Percentiles rank a stretch among this genome's conserved stretches.
phyloP scores from a whole-genome alignment of 202 grass and related monocot species.

The Sporobolus alterniflorus region DNA sequence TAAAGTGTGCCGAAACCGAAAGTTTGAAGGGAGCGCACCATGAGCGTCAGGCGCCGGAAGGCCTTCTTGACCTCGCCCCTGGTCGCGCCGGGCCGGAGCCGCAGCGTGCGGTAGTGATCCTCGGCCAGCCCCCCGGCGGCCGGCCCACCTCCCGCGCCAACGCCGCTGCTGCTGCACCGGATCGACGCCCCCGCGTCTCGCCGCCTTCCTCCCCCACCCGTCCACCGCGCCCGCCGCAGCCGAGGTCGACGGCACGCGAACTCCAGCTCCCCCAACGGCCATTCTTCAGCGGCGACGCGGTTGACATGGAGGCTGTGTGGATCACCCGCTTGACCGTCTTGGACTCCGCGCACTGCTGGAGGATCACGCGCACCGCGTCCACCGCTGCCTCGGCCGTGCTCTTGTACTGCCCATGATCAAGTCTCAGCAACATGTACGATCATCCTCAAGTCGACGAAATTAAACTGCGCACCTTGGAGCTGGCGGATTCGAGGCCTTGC shows the following conservation, averaged over 20 bases:
- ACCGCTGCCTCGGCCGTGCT: conserved; percentile 28
- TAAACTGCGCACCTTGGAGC: conserved; percentile 48
- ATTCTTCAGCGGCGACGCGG: conserved; percentile 46
- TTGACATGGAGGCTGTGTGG: conserved; percentile 54
- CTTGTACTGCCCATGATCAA: conserved; percentile 29
- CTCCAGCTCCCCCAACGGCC: not conserved
- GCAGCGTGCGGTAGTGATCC: conserved; percentile 67
- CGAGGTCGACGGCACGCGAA: conserved; percentile 6
- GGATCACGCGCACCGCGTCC: conserved; percentile 37
- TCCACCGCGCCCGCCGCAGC: conserved; percentile 8
- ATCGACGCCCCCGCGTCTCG: not conserved
- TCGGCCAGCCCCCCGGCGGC: conserved; percentile 34
- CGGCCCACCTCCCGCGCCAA: conserved; percentile 1
- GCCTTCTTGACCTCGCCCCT: conserved; percentile 85
- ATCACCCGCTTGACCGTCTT: conserved; percentile 65
- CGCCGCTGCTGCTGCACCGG: conserved; percentile 35
- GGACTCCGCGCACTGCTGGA: conserved; percentile 50
- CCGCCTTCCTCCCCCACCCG: not conserved
- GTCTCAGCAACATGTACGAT: not conserved
- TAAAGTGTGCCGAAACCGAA: not conserved
- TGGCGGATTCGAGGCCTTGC: not conserved
- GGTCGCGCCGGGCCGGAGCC: conserved; percentile 60
- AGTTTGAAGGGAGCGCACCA: conserved; percentile 17
- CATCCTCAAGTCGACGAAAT: too few relatives aligned
- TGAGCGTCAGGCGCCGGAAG: conserved; percentile 78